Evolutionary conservation across 305 asterid species (phyloP), one percentile per base, ranked within the genome.

Genomic region (Solanum hybrid): DNA sequence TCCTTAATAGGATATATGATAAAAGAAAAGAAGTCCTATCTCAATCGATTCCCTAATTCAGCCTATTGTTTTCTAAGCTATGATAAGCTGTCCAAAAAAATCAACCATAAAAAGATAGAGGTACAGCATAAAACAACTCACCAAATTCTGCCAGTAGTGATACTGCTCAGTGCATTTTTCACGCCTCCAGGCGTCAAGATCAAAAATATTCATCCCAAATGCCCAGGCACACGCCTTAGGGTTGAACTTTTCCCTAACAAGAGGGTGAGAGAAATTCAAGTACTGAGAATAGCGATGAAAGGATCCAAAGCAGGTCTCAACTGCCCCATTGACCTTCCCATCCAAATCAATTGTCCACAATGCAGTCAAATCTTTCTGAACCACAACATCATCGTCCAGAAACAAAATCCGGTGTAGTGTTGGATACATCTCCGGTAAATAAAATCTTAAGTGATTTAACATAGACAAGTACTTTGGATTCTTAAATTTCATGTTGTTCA

Each of bases 191-290:
- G 94, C 96, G 89, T 95, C 96, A 75, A 95, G 95, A 90, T 94
- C 96, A 90, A 95, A 95, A 87, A 95, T 90, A 87, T 95, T 95
- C 96, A 95, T 93, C 88, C 98, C 96, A 89, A 93, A 95, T 34
- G 98, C 96, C 98, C 98, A 95, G 36, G 96, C 98, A 90, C 98
- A 95, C 36, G 95, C 94, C 92, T 93, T 92, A 22, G 97, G 95
- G 85, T 91, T 94, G 90, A 95, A 95, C 93, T 93, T 95, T 90
- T 90, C 93, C 91, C 85, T 91, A 88, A 95, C 92, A 69, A 92
- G 93, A 91, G 96, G 94, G 60, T 94, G 92, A 86, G 98, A 95
- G 87, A 95, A 95, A 91, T 95, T 94, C 81, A 95, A 91, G 89
- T 94, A 95, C 71, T 95, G 95, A 89, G 93, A 90, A 89, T 89